A percentile compares a stretch with the other conserved stretches of the same genome.
Conservation (phyloP, 2,329 filamentous ascomycete species). For the Epichloe uncinata region DNA sequence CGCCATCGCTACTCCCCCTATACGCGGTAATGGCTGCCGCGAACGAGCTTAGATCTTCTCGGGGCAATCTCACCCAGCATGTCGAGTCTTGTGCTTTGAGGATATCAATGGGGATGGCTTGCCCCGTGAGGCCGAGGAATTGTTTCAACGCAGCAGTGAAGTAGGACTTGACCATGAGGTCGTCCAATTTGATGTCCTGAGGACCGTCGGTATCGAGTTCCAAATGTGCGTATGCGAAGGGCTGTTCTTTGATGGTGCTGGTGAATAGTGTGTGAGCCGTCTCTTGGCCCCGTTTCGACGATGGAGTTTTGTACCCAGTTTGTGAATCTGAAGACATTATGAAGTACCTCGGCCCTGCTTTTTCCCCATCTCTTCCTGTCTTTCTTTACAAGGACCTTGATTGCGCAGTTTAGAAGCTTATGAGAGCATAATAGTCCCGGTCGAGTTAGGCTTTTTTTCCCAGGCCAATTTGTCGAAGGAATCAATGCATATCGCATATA, state of each 20-base stretch:
- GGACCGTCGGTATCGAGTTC: constrained; percentile 26
- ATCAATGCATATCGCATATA: constrained; percentile 5
- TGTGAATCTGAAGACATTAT: neutral
- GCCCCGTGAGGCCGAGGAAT: constrained; percentile 57
- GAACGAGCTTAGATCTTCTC: constrained; percentile 45
- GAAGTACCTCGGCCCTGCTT: neutral
- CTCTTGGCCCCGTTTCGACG: constrained; percentile 16
- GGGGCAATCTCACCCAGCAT: constrained; percentile 53
- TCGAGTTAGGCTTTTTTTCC: neutral
- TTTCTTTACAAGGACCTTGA: neutral
- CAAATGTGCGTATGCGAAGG: constrained; percentile 45
- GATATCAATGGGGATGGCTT: constrained; percentile 56
- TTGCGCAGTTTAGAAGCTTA: too few relatives aligned
- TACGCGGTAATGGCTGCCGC: constrained; percentile 54
- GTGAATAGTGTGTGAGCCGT: constrained; percentile 36
- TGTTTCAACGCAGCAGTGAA: constrained; percentile 50
- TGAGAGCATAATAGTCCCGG: too few relatives aligned
- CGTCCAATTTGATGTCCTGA: constrained; percentile 33
- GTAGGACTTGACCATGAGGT: constrained; percentile 48
- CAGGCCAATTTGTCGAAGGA: neutral
- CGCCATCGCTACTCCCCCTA: constrained; percentile 32
- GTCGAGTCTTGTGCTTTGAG: constrained; percentile 43
- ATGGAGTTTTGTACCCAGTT: neutral
- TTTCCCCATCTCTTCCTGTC: neutral
- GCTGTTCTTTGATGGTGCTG: constrained; percentile 35